Conservation (phyloP, 83 land plant species). For the Picea abies region DNA sequence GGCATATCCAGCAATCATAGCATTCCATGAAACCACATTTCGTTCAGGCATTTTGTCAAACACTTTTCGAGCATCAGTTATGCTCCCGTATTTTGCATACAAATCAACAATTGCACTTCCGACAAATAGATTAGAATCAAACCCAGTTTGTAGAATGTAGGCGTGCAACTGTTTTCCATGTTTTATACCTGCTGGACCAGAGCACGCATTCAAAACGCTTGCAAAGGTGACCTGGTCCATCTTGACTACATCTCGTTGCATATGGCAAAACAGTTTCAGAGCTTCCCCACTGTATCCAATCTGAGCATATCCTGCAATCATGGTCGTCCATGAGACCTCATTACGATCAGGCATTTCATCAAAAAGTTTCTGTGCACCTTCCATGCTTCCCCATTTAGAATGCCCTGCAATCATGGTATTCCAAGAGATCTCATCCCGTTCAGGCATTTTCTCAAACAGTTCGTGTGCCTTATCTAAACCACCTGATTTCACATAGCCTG, state of each 20-base stretch:
- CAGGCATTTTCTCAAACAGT: conserved; percentile 22
- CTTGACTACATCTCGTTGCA: conserved; percentile 15
- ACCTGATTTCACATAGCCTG: conserved; percentile 20
- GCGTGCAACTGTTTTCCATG: not conserved
- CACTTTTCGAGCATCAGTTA: not conserved
- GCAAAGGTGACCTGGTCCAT: conserved; percentile 18
- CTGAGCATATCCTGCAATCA: conserved; percentile 29
- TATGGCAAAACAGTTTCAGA: conserved; percentile 9
- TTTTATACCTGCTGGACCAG: not conserved
- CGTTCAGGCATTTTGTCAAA: not conserved
- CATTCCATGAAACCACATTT: not conserved
- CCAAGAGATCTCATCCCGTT: conserved; percentile 6
- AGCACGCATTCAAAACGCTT: conserved; percentile 20
- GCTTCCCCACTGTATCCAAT: conserved; percentile 17
- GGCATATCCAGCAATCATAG: conserved; percentile 1
- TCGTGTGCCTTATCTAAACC: conserved; percentile 14
- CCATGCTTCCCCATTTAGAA: not conserved
- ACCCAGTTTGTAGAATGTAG: not conserved
- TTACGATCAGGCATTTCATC: conserved; percentile 7
- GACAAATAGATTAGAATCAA: not conserved
- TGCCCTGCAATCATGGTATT: conserved; percentile 9
- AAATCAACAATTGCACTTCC: not conserved
- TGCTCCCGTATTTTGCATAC: not conserved
- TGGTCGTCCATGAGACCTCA: conserved; percentile 23
- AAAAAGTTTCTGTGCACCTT: conserved; percentile 22